Percentiles rank a stretch among this genome's conserved stretches.
Evolutionary conservation across 2,329 filamentous ascomycete species (phyloP).

Genomic region (Fulvia fulva): DNA sequence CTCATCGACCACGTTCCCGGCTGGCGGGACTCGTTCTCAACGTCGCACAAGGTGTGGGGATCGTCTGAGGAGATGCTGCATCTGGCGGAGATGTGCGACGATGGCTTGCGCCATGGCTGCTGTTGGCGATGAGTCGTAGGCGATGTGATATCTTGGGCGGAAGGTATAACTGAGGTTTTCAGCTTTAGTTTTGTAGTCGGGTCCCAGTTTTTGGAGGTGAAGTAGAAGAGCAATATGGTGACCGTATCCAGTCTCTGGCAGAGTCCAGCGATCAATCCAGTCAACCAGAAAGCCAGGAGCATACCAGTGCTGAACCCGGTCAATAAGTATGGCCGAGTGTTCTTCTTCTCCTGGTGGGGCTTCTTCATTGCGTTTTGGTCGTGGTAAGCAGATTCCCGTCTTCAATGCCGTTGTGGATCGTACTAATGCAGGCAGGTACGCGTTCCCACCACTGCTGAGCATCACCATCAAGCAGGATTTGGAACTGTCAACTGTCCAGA

Average conservation of each 20-base stretch:
- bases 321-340: slow-evolving; percentile 76
- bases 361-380: slow-evolving; percentile 87
- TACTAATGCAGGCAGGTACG: slow-evolving; percentile 56
- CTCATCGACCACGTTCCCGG: not conserved
- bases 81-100: not conserved
- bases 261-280: slow-evolving; percentile 72
- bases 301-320: slow-evolving; percentile 75
- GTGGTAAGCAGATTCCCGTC: slow-evolving; percentile 47
- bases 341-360: slow-evolving; percentile 83
- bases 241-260: slow-evolving; percentile 34
- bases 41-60: not conserved
- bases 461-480: slow-evolving; percentile 78
- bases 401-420: not conserved
- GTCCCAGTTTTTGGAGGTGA: too few relatives aligned
- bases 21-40: not conserved
- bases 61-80: not conserved
- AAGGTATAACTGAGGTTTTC: not conserved
- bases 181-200: not conserved
- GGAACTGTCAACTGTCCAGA: slow-evolving; percentile 62
- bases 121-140: not conserved
- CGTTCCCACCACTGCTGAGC: slow-evolving; percentile 76
- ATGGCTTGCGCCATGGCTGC: not conserved
- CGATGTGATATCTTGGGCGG: not conserved
- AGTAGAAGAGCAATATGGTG: slow-evolving; percentile 1
- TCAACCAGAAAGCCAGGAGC: slow-evolving; percentile 75